Base-by-base conservation (phyloP, 2,329 filamentous ascomycete genomes). In the Fusarium phyllophilum region DNA sequence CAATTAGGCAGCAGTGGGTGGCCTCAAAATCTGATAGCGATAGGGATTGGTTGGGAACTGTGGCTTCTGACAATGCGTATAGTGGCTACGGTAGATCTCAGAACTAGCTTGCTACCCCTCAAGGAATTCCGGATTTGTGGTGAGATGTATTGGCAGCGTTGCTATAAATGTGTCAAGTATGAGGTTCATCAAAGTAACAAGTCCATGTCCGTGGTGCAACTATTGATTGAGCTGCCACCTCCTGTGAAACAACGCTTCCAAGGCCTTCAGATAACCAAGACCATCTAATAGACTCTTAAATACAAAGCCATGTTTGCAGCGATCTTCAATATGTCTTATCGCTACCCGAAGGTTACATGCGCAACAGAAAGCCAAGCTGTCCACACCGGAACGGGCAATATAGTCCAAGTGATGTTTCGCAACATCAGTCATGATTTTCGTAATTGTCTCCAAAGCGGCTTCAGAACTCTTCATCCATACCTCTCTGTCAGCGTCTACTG, bases 401-500 rank as follows among this genome's bases (percentile, higher is more conserved):
- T 38, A 26, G 1, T 54, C 49, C 33, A 38, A 17, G 13, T 54
- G 49, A 17, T 54, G 49, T 2, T 38, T 54, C 7, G 49, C 49
- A 2, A 54, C 33, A 7, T 54, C 49, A 38, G 29, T 3, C 49
- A 54, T 54, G 2, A 54, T 54, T 1, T 22, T 54, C 3, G 49
- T 17, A 17, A 54, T 4, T 0, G 49, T 54, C 5, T 54, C 49
- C 13, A 38, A 15, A 2, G 49, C 49, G 1, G 33, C 33, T 9
- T 38, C n/a, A 0, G 49, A 54, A 18, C 13, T 54, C 24, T 38
- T 54, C 0, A 17, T 0, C n/a, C 49, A 38, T 7, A 10, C 3
- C 3, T 13, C 33, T 3, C 5, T 36, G 2, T 22, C 14, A 4
- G 6, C 18, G 0, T 17, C 7, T 15, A 2, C 0, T 1, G 33